Conservation (phyloP, 164 flowering plant genomes). For the Amborella trichopoda region DNA sequence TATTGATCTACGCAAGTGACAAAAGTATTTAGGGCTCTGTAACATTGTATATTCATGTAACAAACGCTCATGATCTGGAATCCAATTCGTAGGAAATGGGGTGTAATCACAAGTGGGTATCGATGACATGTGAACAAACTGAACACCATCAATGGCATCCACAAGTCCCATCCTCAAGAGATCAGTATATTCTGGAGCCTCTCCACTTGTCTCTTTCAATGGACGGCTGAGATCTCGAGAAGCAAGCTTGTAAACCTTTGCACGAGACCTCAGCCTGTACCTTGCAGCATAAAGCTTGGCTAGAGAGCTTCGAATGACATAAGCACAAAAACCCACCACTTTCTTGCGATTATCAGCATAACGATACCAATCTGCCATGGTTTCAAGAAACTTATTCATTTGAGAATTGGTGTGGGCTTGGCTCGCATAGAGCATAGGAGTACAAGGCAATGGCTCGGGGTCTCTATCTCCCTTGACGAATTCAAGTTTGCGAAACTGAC, state of each 20-base stretch:
- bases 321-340: constrained; percentile 95
- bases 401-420: constrained; percentile 94
- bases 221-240: constrained; percentile 79
- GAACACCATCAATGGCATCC: constrained; percentile 81
- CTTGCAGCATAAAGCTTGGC: constrained; percentile 97
- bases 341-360: constrained; percentile 96
- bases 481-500: constrained; percentile 58
- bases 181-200: constrained; percentile 86
- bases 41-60: constrained; percentile 64
- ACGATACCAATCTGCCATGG: constrained; percentile 95
- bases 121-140: constrained; percentile 75
- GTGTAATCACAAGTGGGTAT: constrained; percentile 95
- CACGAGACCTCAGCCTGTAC: constrained; percentile 84
- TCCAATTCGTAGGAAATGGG: constrained; percentile 82
- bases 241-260: constrained; percentile 83
- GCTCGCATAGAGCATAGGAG: constrained; percentile 85
- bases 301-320: constrained; percentile 63
- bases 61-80: constrained; percentile 73
- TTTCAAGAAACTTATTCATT: constrained; percentile 96
- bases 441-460: constrained; percentile 97
- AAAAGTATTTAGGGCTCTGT: constrained; percentile 72
- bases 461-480: constrained; percentile 90
- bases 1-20: constrained; percentile 50
- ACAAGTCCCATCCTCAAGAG: constrained; percentile 90
- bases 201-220: constrained; percentile 47